These are phyloP conservation scores for Tolypocladium sp. DNA, from an alignment of 2,329 filamentous ascomycete species.

Conservation along the genomic window DNA sequence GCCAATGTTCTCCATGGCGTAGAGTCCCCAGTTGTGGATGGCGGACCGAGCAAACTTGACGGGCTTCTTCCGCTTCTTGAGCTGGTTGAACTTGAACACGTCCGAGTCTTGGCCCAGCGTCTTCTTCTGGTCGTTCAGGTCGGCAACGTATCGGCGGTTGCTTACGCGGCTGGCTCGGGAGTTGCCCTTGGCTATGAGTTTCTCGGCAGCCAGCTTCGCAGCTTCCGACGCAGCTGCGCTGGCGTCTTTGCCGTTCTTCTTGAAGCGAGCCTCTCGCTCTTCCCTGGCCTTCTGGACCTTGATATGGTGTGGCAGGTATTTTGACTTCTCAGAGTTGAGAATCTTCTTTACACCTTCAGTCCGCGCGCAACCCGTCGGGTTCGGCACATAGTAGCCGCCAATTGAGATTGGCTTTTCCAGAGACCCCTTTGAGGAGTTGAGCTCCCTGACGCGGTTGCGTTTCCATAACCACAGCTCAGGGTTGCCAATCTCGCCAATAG, in stretches of 20 bases:
- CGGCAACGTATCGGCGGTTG: conserved; percentile 87
- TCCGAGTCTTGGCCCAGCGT: conserved; percentile 76
- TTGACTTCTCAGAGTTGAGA: conserved; percentile 92
- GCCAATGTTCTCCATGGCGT: conserved; percentile 93
- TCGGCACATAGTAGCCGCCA: conserved; percentile 72
- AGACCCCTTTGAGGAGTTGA: conserved; percentile 32
- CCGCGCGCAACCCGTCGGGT: conserved; percentile 73
- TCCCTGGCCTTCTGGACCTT: conserved; percentile 88
- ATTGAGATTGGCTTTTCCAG: conserved; percentile 32
- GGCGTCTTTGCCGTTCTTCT: conserved; percentile 57
- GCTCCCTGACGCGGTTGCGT: conserved; percentile 44
- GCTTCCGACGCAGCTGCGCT: conserved; percentile 59
- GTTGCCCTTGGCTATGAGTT: conserved; percentile 75
- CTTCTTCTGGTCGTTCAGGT: conserved; percentile 92
- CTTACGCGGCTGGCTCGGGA: conserved; percentile 92
- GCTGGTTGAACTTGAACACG: conserved; percentile 93
- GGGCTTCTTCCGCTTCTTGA: conserved; percentile 98
- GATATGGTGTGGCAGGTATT: conserved; percentile 95
- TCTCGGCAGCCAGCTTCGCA: conserved; percentile 67
- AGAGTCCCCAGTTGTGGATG: conserved; percentile 97
- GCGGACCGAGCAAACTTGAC: conserved; percentile 96
- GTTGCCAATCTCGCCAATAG: conserved; percentile 33
- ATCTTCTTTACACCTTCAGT: conserved; percentile 96
- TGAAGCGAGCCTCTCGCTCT: conserved; percentile 71
- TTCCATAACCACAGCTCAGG: conserved; percentile 49